phyloP scores from a whole-genome alignment of 805 yeast genomes.

The Kluyveromyces aestuarii region DNA sequence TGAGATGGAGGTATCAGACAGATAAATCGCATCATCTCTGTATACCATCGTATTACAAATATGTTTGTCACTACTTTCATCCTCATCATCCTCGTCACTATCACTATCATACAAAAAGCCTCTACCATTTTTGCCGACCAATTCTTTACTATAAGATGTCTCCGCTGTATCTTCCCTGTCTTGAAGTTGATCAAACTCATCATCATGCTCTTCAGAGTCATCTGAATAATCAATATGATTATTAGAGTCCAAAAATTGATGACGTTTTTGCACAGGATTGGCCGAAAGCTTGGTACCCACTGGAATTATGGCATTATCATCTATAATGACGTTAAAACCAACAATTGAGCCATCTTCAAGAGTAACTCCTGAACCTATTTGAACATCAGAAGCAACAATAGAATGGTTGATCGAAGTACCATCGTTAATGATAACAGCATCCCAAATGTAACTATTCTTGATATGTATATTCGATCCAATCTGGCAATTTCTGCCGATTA shows the following conservation, averaged over 20 bases:
- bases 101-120: conserved; percentile 33
- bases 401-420: conserved; percentile 48
- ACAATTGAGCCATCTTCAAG: conserved; percentile 68
- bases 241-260: conserved; percentile 15
- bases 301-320: conserved; percentile 40
- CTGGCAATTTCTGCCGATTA: conserved; percentile 76
- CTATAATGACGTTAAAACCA: conserved; percentile 67
- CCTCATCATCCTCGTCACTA: conserved; percentile 22
- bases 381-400: conserved; percentile 60
- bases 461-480: conserved; percentile 74
- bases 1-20: conserved; percentile 52
- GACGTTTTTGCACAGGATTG: conserved; percentile 32
- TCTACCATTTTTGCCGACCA: conserved; percentile 31
- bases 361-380: conserved; percentile 41
- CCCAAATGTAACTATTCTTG: conserved; percentile 80
- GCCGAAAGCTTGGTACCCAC: conserved; percentile 45
- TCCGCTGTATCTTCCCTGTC: conserved; percentile 7
- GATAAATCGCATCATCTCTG: conserved; percentile 37
- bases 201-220: conserved; percentile 18
- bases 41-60: conserved; percentile 33
- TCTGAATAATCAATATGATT: conserved; percentile 28
- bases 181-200: conserved; percentile 1
- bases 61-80: conserved; percentile 14
- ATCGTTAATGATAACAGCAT: conserved; percentile 65
- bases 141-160: conserved; percentile 11